Percentiles rank a stretch among this genome's conserved stretches.
phyloP scores from a whole-genome alignment of 2,329 filamentous ascomycete species.

The Xylaria sp. region DNA sequence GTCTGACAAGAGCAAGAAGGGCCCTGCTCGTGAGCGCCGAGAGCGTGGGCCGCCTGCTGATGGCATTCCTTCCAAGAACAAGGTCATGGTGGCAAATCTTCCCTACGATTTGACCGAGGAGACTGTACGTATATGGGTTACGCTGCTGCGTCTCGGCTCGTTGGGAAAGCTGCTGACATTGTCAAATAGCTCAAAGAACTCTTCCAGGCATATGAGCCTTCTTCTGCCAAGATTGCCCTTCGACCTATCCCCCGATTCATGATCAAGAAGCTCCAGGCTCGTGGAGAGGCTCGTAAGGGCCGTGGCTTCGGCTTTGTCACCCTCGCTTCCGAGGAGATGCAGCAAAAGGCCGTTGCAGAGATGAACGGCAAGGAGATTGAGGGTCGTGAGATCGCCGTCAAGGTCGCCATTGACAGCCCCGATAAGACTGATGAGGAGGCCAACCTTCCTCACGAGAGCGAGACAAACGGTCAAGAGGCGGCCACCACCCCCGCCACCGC shows the following conservation, averaged over 20 bases:
- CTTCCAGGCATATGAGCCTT: slow-evolving; percentile 90
- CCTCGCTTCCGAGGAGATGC: slow-evolving; percentile 91
- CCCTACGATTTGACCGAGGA: slow-evolving; percentile 98
- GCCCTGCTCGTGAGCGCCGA: slow-evolving; percentile 68
- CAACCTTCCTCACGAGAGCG: slow-evolving; percentile 61
- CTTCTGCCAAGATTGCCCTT: slow-evolving; percentile 97
- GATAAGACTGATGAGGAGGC: slow-evolving; percentile 94
- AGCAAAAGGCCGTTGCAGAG: slow-evolving; percentile 95
- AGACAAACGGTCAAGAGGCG: slow-evolving; percentile 54
- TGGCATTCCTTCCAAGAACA: slow-evolving; percentile 97
- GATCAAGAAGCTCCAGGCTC: slow-evolving; percentile 99
- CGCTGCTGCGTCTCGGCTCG: neutral
- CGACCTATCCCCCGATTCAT: slow-evolving; percentile 99
- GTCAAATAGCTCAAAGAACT: slow-evolving; percentile 89
- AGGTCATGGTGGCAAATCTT: slow-evolving; percentile 99
- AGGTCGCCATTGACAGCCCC: slow-evolving; percentile 99
- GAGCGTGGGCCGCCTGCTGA: slow-evolving; percentile 97
- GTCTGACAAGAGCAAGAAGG: slow-evolving; percentile 55
- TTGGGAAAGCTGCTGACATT: slow-evolving; percentile 29
- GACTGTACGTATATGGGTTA: slow-evolving; percentile 70
- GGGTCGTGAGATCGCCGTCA: slow-evolving; percentile 98
- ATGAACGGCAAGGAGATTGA: slow-evolving; percentile 99
- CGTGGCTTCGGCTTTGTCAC: slow-evolving; percentile 99
- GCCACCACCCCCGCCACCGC: slow-evolving; percentile 50
- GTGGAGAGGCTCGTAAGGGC: slow-evolving; percentile 97